Conservation (phyloP, 2,329 filamentous ascomycete genomes). For the Calonectria pteridis region DNA sequence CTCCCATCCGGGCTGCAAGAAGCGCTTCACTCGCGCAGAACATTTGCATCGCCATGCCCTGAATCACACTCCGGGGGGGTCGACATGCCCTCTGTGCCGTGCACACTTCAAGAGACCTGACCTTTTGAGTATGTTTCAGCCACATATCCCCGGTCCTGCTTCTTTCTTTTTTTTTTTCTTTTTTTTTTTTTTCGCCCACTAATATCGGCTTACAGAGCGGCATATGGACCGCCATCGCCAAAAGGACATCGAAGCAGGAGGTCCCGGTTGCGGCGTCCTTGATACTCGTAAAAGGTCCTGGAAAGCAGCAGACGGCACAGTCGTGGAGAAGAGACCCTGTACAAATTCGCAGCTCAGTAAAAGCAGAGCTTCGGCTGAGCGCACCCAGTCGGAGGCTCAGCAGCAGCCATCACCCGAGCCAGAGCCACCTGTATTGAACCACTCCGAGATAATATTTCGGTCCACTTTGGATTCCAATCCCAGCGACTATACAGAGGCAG, state of each 20-base stretch:
- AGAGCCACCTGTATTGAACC: neutral
- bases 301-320: slow-evolving; percentile 65
- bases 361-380: slow-evolving; percentile 25
- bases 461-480: neutral
- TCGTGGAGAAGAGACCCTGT: slow-evolving; percentile 58
- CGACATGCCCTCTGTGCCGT: slow-evolving; percentile 69
- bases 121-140: slow-evolving; percentile 49
- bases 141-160: neutral
- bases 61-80: slow-evolving; percentile 66
- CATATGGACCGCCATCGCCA: slow-evolving; percentile 68
- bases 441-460: neutral
- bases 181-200: neutral
- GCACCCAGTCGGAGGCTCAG: slow-evolving; percentile 18
- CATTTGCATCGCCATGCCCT: slow-evolving; percentile 69
- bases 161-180: neutral
- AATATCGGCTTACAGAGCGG: slow-evolving; percentile 57
- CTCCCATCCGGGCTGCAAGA: slow-evolving; percentile 60
- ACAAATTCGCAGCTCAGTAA: slow-evolving; percentile 13
- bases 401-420: slow-evolving; percentile 22
- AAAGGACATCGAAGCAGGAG: slow-evolving; percentile 68
- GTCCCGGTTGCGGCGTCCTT: slow-evolving; percentile 61
- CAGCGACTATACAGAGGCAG: neutral
- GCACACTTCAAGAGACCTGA: slow-evolving; percentile 73
- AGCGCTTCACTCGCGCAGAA: slow-evolving; percentile 68
- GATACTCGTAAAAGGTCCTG: slow-evolving; percentile 69